Evolutionary conservation across 352 stramenopile species (phyloP).

Genomic region (Pythium monospermum): DNA sequence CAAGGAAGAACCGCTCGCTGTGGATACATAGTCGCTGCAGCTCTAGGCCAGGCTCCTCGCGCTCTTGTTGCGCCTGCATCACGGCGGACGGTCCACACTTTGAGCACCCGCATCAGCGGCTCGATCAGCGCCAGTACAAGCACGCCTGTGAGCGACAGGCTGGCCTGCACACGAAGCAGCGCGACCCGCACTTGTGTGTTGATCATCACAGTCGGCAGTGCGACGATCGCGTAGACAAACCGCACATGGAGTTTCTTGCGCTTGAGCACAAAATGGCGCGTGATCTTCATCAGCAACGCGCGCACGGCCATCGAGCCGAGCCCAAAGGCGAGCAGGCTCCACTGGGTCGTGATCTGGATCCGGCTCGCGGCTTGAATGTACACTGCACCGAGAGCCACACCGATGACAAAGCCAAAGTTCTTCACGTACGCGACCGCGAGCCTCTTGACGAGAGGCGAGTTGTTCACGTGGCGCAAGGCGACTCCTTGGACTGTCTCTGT

Average conservation of each 20-base stretch:
- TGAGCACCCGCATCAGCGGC: constrained; percentile 1
- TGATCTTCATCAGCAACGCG: background rate
- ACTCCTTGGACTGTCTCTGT: constrained; percentile 2
- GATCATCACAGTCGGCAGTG: constrained; percentile 6
- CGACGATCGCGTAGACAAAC: background rate
- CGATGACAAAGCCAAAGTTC: background rate
- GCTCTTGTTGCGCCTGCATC: no score
- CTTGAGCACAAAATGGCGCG: background rate
- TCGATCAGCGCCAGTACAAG: background rate
- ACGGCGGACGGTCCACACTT: background rate
- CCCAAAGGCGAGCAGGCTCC: background rate
- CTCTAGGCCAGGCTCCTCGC: no score
- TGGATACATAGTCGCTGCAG: no score
- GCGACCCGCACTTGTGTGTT: constrained; percentile 4
- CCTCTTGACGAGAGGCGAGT: background rate
- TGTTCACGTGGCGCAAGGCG: background rate
- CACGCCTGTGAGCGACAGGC: background rate
- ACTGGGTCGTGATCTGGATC: background rate
- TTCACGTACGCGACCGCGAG: background rate
- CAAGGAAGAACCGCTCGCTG: no score
- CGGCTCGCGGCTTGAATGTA: constrained; percentile 1
- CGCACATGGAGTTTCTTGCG: constrained; percentile 2
- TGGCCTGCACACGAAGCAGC: background rate
- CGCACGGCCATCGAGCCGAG: background rate
- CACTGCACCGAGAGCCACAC: background rate